Conservation (phyloP, 352 stramenopile species). For the Globisporangium carolinianum region DNA sequence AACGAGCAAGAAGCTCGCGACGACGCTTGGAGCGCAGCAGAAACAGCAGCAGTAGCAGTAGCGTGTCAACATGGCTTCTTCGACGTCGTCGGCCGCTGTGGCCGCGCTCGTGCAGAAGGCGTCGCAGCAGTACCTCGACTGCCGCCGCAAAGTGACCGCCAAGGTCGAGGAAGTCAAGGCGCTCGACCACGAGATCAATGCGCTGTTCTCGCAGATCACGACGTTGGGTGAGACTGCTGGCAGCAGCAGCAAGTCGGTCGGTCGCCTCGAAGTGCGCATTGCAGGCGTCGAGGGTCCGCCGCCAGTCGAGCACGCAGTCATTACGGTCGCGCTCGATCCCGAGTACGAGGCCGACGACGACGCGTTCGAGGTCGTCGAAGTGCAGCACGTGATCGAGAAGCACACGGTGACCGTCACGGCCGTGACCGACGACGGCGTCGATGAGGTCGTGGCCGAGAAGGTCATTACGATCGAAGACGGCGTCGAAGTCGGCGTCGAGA, state of each 20-base stretch:
- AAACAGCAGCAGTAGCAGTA: not conserved
- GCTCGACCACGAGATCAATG: constrained; percentile 65
- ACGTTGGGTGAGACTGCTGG: constrained; percentile 29
- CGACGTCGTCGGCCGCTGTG: constrained; percentile 37
- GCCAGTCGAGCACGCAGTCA: constrained; percentile 41
- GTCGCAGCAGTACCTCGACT: constrained; percentile 79
- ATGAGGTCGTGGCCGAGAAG: constrained; percentile 16
- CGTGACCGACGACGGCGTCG: constrained; percentile 20
- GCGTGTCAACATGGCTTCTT: constrained; percentile 30
- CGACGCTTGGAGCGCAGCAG: not conserved
- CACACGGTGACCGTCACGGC: constrained; percentile 45
- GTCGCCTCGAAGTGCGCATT: constrained; percentile 58
- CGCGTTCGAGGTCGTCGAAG: constrained; percentile 29
- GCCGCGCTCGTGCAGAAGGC: constrained; percentile 67
- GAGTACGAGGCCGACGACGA: constrained; percentile 61
- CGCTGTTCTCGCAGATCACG: constrained; percentile 68
- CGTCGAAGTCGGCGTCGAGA: constrained; percentile 30
- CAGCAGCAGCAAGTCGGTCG: constrained; percentile 55
- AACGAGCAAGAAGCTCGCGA: not conserved
- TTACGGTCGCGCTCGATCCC: constrained; percentile 64
- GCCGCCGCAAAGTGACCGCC: constrained; percentile 64
- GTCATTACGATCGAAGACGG: constrained; percentile 22
- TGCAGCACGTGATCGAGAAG: constrained; percentile 53
- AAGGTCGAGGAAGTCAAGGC: constrained; percentile 77
- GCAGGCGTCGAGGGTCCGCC: constrained; percentile 46